These are phyloP conservation scores for Aspergillus sp. DNA, from an alignment of 2,329 filamentous ascomycete species.

Conservation along the genomic window DNA sequence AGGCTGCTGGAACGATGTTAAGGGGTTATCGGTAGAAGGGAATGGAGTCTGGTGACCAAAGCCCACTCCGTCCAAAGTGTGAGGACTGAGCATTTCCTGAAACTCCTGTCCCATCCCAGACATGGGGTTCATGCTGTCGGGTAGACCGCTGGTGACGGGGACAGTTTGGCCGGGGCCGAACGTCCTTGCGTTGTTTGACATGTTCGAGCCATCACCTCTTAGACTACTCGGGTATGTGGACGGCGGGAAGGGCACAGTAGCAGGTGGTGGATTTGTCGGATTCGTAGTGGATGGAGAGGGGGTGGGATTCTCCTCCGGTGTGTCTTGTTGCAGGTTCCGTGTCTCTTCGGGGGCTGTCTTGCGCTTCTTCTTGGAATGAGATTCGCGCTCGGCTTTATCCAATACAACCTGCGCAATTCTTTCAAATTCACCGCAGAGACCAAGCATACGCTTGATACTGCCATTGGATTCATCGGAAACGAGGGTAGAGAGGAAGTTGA, in stretches of 20 bases:
- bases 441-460: conserved; percentile 89
- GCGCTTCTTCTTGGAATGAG: conserved; percentile 75
- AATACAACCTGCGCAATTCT: conserved; percentile 88
- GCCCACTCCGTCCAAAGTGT: conserved; percentile 30
- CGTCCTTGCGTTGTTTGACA: conserved; percentile 17
- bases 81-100: conserved; percentile 37
- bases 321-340: conserved; percentile 15
- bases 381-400: conserved; percentile 86
- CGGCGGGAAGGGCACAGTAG: conserved; percentile 24
- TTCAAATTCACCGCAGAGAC: conserved; percentile 93
- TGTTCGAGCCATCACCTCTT: conserved; percentile 13
- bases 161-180: conserved; percentile 26
- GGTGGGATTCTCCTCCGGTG: conserved; percentile 16
- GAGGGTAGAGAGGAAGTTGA: conserved; percentile 85
- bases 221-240: conserved; percentile 24
- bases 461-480: conserved; percentile 87
- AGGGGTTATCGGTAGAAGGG: conserved; percentile 28
- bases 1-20: conserved; percentile 70
- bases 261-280: conserved; percentile 19
- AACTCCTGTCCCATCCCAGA: conserved; percentile 35
- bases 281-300: conserved; percentile 25
- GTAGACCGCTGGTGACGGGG: conserved; percentile 21
- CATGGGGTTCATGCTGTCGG: conserved; percentile 27
- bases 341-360: conserved; percentile 64
- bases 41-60: conserved; percentile 33